Percentiles rank a stretch among this genome's conserved stretches.
phyloP scores from a whole-genome alignment of 768 basidiomycete species.

The Arthromyces matolae region DNA sequence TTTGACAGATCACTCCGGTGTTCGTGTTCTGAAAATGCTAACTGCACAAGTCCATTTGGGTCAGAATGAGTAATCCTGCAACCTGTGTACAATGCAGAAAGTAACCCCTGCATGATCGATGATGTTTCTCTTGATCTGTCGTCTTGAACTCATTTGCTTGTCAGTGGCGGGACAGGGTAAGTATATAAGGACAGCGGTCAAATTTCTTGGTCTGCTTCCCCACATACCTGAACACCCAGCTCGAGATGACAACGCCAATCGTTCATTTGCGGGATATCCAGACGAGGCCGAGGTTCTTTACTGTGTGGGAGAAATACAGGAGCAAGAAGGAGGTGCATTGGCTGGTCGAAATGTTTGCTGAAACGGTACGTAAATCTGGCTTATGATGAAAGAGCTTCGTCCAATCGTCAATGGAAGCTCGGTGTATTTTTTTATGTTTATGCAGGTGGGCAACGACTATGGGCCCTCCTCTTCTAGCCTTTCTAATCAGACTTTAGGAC shows the following conservation, averaged over 20 bases:
- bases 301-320: constrained; percentile 47
- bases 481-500: constrained; percentile 30
- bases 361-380: constrained; percentile 39
- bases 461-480: neutral
- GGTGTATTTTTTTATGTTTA: constrained; percentile 62
- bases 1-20: neutral
- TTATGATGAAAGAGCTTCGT: neutral
- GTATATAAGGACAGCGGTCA: constrained; percentile 4
- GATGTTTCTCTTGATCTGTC: constrained; percentile 7
- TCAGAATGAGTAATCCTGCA: constrained; percentile 10
- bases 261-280: constrained; percentile 41
- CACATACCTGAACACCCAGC: neutral
- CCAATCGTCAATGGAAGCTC: constrained; percentile 31
- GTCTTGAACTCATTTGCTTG: neutral
- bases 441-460: constrained; percentile 32
- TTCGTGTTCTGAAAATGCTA: neutral
- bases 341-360: constrained; percentile 58
- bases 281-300: constrained; percentile 34
- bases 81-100: constrained; percentile 2
- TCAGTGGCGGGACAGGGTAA: constrained; percentile 5
- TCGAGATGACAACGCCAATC: constrained; percentile 20
- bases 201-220: neutral
- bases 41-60: constrained; percentile 7
- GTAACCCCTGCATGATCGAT: constrained; percentile 1
- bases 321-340: constrained; percentile 43